These are phyloP conservation scores for Saccharomyces hybrid DNA, from an alignment of 1,139 yeast species.

Conservation along the genomic window DNA sequence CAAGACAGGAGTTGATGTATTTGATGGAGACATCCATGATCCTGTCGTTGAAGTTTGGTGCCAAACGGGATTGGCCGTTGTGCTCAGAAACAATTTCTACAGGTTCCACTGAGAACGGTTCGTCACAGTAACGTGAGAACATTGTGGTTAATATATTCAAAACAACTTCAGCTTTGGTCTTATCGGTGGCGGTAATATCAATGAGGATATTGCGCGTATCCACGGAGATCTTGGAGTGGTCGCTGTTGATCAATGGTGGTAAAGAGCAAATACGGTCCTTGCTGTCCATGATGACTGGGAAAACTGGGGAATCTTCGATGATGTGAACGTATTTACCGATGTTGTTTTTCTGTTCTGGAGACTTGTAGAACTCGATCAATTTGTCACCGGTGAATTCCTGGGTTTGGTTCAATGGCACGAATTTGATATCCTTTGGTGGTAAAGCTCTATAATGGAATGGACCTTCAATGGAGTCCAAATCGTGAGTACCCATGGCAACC, in stretches of 20 bases:
- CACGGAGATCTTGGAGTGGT: conserved; percentile 79
- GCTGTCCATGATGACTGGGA: conserved; percentile 81
- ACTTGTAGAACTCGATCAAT: conserved; percentile 72
- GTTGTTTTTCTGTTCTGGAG: conserved; percentile 70
- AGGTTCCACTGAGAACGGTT: conserved; percentile 80
- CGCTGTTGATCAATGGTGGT: conserved; percentile 95
- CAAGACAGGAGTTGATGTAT: conserved; percentile 89
- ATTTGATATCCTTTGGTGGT: conserved; percentile 68
- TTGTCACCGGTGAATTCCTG: conserved; percentile 67
- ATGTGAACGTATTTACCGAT: conserved; percentile 82
- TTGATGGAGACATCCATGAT: conserved; percentile 64
- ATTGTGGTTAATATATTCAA: conserved; percentile 88
- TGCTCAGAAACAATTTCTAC: conserved; percentile 77
- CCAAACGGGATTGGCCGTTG: conserved; percentile 65
- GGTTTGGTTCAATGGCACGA: conserved; percentile 80
- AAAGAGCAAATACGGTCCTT: conserved; percentile 75
- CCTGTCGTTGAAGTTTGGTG: conserved; percentile 69
- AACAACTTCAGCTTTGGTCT: conserved; percentile 84
- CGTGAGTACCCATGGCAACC: conserved; percentile 98
- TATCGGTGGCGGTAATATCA: conserved; percentile 93
- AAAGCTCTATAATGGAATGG: conserved; percentile 88
- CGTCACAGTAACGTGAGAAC: conserved; percentile 81
- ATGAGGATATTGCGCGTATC: conserved; percentile 83
- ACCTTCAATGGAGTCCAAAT: conserved; percentile 69
- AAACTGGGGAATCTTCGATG: conserved; percentile 80